Percentiles rank a stretch among this genome's conserved stretches.
Conservation (phyloP, 1,284 basidiomycete genomes). For the Tilletia setariae region DNA sequence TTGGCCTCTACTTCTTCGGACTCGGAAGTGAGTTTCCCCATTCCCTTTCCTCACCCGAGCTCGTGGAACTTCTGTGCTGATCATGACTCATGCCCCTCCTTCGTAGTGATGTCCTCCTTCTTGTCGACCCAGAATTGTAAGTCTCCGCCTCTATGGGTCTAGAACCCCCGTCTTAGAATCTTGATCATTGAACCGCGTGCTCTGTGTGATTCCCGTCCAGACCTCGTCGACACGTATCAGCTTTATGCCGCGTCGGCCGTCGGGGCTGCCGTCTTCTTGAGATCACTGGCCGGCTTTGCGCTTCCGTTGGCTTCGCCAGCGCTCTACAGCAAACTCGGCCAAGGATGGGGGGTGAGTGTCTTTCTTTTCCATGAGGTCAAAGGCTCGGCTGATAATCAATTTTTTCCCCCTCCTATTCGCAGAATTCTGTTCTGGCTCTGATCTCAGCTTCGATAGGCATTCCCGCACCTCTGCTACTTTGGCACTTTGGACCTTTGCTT, state of each 20-base stretch:
- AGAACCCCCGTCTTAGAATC: too few species aligned
- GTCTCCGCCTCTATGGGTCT: constrained; percentile 64
- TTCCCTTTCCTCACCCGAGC: too few species aligned
- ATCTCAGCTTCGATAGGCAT: constrained; percentile 45
- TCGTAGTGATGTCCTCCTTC: constrained; percentile 13
- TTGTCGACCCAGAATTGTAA: constrained; percentile 17
- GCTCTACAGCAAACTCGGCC: constrained; percentile 44
- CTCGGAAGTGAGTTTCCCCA: not conserved
- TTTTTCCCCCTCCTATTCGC: not conserved
- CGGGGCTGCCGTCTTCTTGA: constrained; percentile 42
- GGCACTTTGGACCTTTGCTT: constrained; percentile 32
- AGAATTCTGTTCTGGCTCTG: constrained; percentile 46
- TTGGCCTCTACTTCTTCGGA: constrained; percentile 30
- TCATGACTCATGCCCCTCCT: not conserved
- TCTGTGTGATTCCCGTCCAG: constrained; percentile 39
- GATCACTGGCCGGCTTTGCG: constrained; percentile 50
- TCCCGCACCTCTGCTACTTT: constrained; percentile 45
- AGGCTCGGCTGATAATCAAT: not conserved
- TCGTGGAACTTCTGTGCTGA: not conserved
- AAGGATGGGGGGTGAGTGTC: constrained; percentile 42
- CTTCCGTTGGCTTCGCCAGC: constrained; percentile 46
- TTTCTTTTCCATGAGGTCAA: not conserved
- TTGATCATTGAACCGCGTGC: too few species aligned
- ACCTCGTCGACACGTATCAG: constrained; percentile 45
- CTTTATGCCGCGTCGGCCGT: constrained; percentile 52